A percentile compares a stretch with the other conserved stretches of the same genome.
phyloP scores from a whole-genome alignment of 192 early-diverging fungal species.

The Backusella morwellensis region DNA sequence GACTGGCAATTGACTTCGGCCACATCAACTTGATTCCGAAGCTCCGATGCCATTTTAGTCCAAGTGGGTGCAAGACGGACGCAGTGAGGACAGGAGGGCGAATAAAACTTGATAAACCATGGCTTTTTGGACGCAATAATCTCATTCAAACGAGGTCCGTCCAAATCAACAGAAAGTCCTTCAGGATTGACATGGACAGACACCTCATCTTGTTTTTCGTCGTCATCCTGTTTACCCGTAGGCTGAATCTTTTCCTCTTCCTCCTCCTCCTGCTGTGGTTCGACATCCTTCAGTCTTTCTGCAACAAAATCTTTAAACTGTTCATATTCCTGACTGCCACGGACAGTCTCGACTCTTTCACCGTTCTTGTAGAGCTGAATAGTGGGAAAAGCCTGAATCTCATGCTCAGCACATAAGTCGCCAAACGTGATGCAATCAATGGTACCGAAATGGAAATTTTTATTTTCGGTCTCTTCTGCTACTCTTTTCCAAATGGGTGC shows the following conservation, averaged over 20 bases:
- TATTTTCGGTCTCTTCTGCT: conserved; percentile 39
- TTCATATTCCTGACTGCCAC: conserved; percentile 1
- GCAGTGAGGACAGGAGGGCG: conserved; percentile 89
- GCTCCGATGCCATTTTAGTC: conserved; percentile 59
- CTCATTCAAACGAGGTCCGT: neutral
- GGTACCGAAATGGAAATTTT: conserved; percentile 60
- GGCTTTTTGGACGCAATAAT: conserved; percentile 1
- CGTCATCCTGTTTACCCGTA: neutral
- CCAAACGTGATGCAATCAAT: conserved; percentile 66
- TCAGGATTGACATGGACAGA: conserved; percentile 8
- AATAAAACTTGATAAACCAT: conserved; percentile 89
- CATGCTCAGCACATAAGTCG: conserved; percentile 61
- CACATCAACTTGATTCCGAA: conserved; percentile 74
- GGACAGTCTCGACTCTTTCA: conserved; percentile 11
- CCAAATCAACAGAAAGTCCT: conserved; percentile 10
- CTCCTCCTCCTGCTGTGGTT: neutral
- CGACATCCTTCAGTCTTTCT: conserved; percentile 6
- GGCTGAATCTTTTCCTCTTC: neutral
- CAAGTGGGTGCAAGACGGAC: conserved; percentile 78
- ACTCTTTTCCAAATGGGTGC: conserved; percentile 48
- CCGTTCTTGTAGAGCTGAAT: conserved; percentile 52
- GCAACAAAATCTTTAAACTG: conserved; percentile 13
- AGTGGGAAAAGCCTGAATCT: conserved; percentile 57
- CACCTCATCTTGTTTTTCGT: neutral
- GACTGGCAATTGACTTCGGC: conserved; percentile 87